These are phyloP conservation scores for Fusarium neocosmosporiellum DNA, from an alignment of 2,329 filamentous ascomycete species.

Conservation along the genomic window DNA sequence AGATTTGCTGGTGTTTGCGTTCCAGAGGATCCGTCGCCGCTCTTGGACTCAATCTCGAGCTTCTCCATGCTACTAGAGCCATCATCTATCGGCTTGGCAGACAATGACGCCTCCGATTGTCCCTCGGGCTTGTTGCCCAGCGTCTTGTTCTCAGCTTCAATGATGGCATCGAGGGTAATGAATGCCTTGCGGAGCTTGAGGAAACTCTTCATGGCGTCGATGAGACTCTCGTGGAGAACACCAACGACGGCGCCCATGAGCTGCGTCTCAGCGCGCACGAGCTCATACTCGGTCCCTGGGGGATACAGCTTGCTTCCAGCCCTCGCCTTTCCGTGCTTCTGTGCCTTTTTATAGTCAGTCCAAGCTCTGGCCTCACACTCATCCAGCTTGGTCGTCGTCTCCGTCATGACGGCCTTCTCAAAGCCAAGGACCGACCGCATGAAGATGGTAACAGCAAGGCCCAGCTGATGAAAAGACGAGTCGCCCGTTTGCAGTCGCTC, in stretches of 20 bases:
- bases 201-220: constrained; percentile 90
- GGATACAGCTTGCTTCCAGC: constrained; percentile 71
- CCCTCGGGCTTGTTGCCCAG: constrained; percentile 35
- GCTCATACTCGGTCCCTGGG: constrained; percentile 85
- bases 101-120: constrained; percentile 4
- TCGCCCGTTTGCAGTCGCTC: constrained; percentile 74
- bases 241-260: constrained; percentile 90
- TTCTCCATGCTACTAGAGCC: constrained; percentile 50
- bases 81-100: constrained; percentile 34
- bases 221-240: constrained; percentile 91
- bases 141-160: constrained; percentile 75
- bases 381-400: constrained; percentile 78
- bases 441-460: constrained; percentile 83
- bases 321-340: constrained; percentile 65
- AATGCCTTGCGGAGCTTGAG: constrained; percentile 94
- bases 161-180: constrained; percentile 81
- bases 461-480: constrained; percentile 91
- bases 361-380: constrained; percentile 82
- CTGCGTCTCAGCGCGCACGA: constrained; percentile 87
- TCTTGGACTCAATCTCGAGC: constrained; percentile 38
- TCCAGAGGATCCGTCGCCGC: constrained; percentile 54
- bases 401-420: constrained; percentile 89
- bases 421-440: constrained; percentile 89
- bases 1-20: constrained; percentile 54
- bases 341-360: constrained; percentile 79